Percentiles rank a stretch among this genome's conserved stretches.
phyloP scores from a whole-genome alignment of 768 basidiomycete genomes.

The Boletus huronensis region DNA sequence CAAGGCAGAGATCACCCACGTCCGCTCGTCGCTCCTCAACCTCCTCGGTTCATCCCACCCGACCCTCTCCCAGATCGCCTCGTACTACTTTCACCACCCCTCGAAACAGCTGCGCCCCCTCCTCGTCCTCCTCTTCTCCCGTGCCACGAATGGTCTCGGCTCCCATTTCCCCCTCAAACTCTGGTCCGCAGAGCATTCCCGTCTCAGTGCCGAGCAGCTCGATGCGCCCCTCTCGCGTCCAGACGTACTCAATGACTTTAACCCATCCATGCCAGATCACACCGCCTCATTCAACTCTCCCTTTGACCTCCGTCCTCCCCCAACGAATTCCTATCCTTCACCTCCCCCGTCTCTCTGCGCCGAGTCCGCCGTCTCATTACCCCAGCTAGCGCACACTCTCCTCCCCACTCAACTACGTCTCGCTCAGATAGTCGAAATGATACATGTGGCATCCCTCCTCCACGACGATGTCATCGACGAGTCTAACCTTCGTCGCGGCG shows the following conservation, averaged over 20 bases:
- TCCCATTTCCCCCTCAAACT: slow-evolving; percentile 54
- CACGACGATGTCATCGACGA: slow-evolving; percentile 88
- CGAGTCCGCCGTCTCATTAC: slow-evolving; percentile 23
- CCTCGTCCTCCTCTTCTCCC: slow-evolving; percentile 83
- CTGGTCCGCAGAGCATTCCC: slow-evolving; percentile 59
- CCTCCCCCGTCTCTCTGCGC: slow-evolving; percentile 23
- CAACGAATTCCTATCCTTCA: slow-evolving; percentile 20
- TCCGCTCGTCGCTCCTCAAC: slow-evolving; percentile 68
- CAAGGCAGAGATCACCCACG: slow-evolving; percentile 63
- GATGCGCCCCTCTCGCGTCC: slow-evolving; percentile 76
- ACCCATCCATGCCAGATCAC: slow-evolving; percentile 80
- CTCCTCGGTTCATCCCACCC: slow-evolving; percentile 90
- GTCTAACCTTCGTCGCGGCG: slow-evolving; percentile 66
- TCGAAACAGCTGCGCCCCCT: slow-evolving; percentile 91
- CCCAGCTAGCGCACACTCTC: slow-evolving; percentile 33
- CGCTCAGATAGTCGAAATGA: slow-evolving; percentile 97
- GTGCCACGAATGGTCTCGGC: slow-evolving; percentile 91
- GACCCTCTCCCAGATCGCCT: slow-evolving; percentile 79
- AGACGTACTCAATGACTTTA: slow-evolving; percentile 87
- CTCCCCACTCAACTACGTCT: slow-evolving; percentile 90
- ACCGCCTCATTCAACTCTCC: slow-evolving; percentile 63
- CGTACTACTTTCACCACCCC: slow-evolving; percentile 87
- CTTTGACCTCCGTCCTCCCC: slow-evolving; percentile 46
- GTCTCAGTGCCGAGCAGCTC: slow-evolving; percentile 56
- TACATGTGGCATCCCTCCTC: slow-evolving; percentile 90